Conservation (phyloP, 305 asterid species). For the Striga hermonthica region DNA sequence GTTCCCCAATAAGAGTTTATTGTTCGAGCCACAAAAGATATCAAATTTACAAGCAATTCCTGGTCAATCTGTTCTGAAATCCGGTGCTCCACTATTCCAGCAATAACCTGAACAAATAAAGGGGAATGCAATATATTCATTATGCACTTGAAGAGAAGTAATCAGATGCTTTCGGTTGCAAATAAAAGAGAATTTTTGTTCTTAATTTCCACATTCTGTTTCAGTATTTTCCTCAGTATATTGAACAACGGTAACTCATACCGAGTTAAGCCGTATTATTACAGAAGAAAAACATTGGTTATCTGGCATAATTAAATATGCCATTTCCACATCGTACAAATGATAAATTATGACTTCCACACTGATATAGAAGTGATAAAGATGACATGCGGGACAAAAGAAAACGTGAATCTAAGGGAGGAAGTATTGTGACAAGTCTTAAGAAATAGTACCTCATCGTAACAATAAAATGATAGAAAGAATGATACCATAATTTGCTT, state of each 20-base stretch:
- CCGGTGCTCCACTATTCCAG: conserved; percentile 74
- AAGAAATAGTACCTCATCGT: too few relatives aligned
- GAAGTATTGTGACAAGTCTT: too few relatives aligned
- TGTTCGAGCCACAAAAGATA: conserved; percentile 81
- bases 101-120: conserved; percentile 59
- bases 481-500: too few relatives aligned
- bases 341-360: too few relatives aligned
- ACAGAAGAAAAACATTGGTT: background rate
- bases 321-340: too few relatives aligned
- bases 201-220: conserved; percentile 1
- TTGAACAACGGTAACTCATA: conserved; percentile 13
- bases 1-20: conserved; percentile 96
- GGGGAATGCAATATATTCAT: background rate
- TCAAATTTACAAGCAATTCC: conserved; percentile 69
- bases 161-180: background rate
- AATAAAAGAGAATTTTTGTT: background rate
- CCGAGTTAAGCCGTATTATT: background rate
- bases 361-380: too few relatives aligned
- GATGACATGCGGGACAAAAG: too few relatives aligned
- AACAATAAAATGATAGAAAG: too few relatives aligned
- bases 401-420: too few relatives aligned
- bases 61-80: conserved; percentile 85
- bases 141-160: background rate
- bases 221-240: background rate
- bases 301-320: too few relatives aligned